Evolutionary conservation across 2,329 filamentous ascomycete species (phyloP), one percentile per base, ranked within the genome.

Genomic region (Trichoderma cornu-damae): DNA sequence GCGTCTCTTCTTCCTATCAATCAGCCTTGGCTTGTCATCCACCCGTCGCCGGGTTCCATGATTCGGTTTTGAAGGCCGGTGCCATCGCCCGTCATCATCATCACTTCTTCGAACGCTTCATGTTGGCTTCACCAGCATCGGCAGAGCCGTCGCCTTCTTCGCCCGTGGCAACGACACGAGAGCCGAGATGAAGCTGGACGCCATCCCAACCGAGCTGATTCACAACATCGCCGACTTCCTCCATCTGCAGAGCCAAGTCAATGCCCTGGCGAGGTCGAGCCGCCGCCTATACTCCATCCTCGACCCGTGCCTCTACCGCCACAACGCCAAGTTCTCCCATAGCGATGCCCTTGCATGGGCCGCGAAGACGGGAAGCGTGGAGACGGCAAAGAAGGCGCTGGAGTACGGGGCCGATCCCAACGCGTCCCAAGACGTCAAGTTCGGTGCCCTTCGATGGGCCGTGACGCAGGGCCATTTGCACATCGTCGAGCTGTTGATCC

Each of bases 331-430:
- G 14, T 26, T 16, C 14, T 32, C 18, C 8, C n/a, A 12, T 16
- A 42, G 34, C 26, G 4, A 12, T 20, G 50, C 42, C 28, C 50
- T 59, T 2, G 2, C 18, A 7, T 59, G 57, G 57, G 57, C 50
- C n/a, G 35, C 50, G 5, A 16, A 4, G 12, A 26, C 18, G 2
- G 34, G 26, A 11, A 46, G 6, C 26, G 6, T 26, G 4, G 26
- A 16, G 3, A 49, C 43, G 2, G 50, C 18, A 24, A 35, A 22
- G 12, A 48, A 49, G 2, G 40, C 50, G 2, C n/a, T 59, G 26
- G 12, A 28, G 14, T 30, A 55, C 20, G 57, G 57, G 6, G 57
- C 57, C 2, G 12, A 49, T 14, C 57, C 43, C 14, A 40, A 55
- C 32, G 11, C 26, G 9, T 2, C 11, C 1, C 7, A 22, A 37